Percentiles rank a stretch among this genome's conserved stretches.
Conservation (phyloP, 2,329 filamentous ascomycete species). For the Sclerotiophoma versabilis region DNA sequence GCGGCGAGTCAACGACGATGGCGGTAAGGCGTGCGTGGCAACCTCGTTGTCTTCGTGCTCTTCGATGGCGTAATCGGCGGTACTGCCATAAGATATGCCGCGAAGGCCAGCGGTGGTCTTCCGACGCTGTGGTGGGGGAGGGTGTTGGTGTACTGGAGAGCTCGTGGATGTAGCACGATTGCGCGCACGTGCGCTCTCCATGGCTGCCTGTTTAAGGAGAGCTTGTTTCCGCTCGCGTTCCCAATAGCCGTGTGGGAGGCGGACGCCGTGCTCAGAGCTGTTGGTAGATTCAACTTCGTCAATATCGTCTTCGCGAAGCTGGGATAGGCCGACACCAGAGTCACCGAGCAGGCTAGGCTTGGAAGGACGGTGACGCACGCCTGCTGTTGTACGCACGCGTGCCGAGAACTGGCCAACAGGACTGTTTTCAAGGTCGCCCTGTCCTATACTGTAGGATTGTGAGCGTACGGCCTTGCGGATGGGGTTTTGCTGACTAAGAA, state of each 20-base stretch:
- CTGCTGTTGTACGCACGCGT: slow-evolving; percentile 49
- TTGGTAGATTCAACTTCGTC: slow-evolving; percentile 72
- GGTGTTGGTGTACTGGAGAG: slow-evolving; percentile 36
- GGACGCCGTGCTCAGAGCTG: slow-evolving; percentile 62
- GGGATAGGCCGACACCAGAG: slow-evolving; percentile 37
- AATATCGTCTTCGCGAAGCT: slow-evolving; percentile 51
- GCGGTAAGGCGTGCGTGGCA: slow-evolving; percentile 51
- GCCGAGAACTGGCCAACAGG: slow-evolving; percentile 60
- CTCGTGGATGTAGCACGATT: slow-evolving; percentile 39
- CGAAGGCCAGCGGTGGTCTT: slow-evolving; percentile 59
- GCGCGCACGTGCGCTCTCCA: slow-evolving; percentile 45
- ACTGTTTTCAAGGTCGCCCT: slow-evolving; percentile 67
- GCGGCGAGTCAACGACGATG: slow-evolving; percentile 40
- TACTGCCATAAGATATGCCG: slow-evolving; percentile 64
- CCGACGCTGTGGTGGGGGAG: slow-evolving; percentile 29
- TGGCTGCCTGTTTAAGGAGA: slow-evolving; percentile 47
- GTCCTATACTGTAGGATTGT: slow-evolving; percentile 94
- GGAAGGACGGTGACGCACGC: slow-evolving; percentile 79
- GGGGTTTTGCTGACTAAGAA: slow-evolving; percentile 64
- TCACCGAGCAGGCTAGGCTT: slow-evolving; percentile 78
- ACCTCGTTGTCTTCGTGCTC: slow-evolving; percentile 71
- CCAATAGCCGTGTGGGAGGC: slow-evolving; percentile 42
- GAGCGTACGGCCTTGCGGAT: slow-evolving; percentile 93
- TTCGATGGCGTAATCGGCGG: slow-evolving; percentile 74
- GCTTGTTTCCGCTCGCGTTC: slow-evolving; percentile 43